phyloP scores from a whole-genome alignment of 805 yeast species.

The Lipomyces chichibuensis region DNA sequence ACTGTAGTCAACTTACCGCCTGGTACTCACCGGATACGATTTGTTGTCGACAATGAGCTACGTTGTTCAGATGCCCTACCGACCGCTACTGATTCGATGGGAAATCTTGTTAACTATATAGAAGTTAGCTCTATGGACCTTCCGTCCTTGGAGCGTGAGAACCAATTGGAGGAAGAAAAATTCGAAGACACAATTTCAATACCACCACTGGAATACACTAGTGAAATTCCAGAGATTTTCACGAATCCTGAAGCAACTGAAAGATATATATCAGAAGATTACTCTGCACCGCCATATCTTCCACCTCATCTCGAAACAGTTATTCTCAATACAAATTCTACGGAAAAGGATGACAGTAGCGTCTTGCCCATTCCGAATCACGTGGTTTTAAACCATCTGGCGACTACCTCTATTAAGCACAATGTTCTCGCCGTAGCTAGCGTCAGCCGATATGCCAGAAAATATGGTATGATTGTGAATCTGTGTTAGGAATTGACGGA shows the following conservation, averaged over 20 bases:
- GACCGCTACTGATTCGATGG: constrained; percentile 97
- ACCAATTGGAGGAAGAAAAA: constrained; percentile 30
- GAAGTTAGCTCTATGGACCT: constrained; percentile 54
- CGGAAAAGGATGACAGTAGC: constrained; percentile 79
- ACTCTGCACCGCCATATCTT: constrained; percentile 87
- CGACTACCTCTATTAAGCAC: constrained; percentile 93
- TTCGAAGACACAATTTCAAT: constrained; percentile 30
- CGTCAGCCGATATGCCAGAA: constrained; percentile 82
- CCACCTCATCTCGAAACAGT: constrained; percentile 97
- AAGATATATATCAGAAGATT: constrained; percentile 46
- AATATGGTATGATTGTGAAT: constrained; percentile 62
- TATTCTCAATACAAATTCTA: constrained; percentile 70
- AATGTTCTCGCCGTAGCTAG: constrained; percentile 92
- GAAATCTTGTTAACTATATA: constrained; percentile 89
- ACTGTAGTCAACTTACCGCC: constrained; percentile 79
- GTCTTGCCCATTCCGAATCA: constrained; percentile 93
- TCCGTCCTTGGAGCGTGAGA: constrained; percentile 37
- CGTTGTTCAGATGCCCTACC: constrained; percentile 85
- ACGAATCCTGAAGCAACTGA: constrained; percentile 49
- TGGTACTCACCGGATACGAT: constrained; percentile 91
- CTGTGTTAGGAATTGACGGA: not conserved
- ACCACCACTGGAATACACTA: constrained; percentile 41
- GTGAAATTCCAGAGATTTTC: constrained; percentile 50
- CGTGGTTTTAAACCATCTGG: constrained; percentile 89
- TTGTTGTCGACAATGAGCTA: constrained; percentile 91